Conservation (phyloP, 441 rosid genomes). For the Brassica balearica region DNA sequence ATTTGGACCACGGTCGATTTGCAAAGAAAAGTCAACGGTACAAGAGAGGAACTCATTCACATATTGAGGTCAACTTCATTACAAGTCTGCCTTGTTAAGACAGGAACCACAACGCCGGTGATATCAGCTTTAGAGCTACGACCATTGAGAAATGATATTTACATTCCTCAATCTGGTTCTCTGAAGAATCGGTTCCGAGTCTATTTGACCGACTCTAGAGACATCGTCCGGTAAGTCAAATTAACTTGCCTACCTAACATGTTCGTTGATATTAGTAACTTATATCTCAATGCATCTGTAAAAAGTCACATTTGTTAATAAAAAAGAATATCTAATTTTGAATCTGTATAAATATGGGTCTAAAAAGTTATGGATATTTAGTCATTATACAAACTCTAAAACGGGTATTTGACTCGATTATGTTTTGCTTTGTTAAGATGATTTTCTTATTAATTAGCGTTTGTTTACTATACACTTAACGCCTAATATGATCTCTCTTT, state of each 20-base stretch:
- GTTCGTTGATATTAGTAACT: not conserved
- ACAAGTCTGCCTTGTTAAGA: conserved; percentile 54
- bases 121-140: conserved; percentile 65
- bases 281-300: not conserved
- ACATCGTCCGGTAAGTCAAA: conserved; percentile 27
- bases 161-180: conserved; percentile 48
- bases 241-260: not conserved
- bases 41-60: conserved; percentile 52
- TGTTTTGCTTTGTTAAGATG: too few species aligned
- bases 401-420: not conserved
- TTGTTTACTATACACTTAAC: not conserved
- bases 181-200: conserved; percentile 28
- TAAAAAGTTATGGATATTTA: too few species aligned
- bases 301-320: too few species aligned
- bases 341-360: too few species aligned
- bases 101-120: conserved; percentile 53
- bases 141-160: conserved; percentile 42
- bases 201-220: conserved; percentile 33
- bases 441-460: not conserved
- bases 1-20: conserved; percentile 51
- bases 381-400: not conserved
- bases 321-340: not conserved
- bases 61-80: conserved; percentile 24
- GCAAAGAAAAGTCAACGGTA: conserved; percentile 12
- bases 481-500: not conserved